Evolutionary conservation across 768 basidiomycete species (phyloP).

Genomic region (Russula vinacea): DNA sequence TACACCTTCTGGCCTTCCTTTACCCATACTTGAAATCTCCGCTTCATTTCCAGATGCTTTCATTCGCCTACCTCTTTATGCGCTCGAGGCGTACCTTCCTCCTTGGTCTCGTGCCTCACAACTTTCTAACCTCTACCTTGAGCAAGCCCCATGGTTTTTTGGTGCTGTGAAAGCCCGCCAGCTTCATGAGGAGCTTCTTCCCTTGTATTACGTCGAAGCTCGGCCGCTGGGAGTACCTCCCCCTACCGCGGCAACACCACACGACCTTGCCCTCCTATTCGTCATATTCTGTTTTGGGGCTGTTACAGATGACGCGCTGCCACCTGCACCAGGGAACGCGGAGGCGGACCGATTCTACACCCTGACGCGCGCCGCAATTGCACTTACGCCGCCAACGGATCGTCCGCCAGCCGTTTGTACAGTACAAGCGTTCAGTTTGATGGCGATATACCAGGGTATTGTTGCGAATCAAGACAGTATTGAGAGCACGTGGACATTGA

Average conservation of each 20-base stretch:
- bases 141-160: slow-evolving; percentile 80
- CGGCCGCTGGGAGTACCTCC: slow-evolving; percentile 6
- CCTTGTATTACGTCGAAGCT: slow-evolving; percentile 60
- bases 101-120: slow-evolving; percentile 55
- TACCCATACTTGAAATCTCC: slow-evolving; percentile 12
- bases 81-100: slow-evolving; percentile 50
- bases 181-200: slow-evolving; percentile 61
- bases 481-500: slow-evolving; percentile 63
- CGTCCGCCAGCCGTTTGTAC: slow-evolving; percentile 69
- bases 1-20: slow-evolving; percentile 9
- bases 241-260: slow-evolving; percentile 13
- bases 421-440: slow-evolving; percentile 60
- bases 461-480: slow-evolving; percentile 66
- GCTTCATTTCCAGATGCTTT: slow-evolving; percentile 18
- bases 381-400: slow-evolving; percentile 65
- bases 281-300: slow-evolving; percentile 20
- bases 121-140: slow-evolving; percentile 65
- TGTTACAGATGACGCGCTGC: slow-evolving; percentile 16
- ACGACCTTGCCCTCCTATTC: slow-evolving; percentile 20
- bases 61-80: slow-evolving; percentile 11
- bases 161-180: slow-evolving; percentile 64
- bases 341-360: slow-evolving; percentile 53
- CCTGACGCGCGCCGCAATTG: slow-evolving; percentile 61
- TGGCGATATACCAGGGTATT: slow-evolving; percentile 70
- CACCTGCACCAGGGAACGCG: slow-evolving; percentile 49